A percentile compares a stretch with the other conserved stretches of the same genome.
Conservation (phyloP, 2,329 filamentous ascomycete genomes). For the Epichloe amarillans region DNA sequence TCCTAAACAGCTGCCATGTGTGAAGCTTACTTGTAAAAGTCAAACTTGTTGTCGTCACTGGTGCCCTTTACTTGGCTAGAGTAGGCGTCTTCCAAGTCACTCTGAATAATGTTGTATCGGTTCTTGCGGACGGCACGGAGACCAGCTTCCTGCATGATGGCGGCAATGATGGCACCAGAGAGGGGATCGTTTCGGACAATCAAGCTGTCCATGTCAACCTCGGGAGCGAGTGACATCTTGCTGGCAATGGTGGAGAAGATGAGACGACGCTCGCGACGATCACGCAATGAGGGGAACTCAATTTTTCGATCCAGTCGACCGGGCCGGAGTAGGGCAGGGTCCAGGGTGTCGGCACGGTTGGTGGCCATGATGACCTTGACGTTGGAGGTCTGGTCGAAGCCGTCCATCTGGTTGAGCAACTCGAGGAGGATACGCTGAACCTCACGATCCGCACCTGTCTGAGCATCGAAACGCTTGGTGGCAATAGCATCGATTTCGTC, state of each 20-base stretch:
- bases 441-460: slow-evolving; percentile 94
- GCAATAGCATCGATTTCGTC: slow-evolving; percentile 98
- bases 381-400: slow-evolving; percentile 96
- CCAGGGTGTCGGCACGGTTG: slow-evolving; percentile 92
- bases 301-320: slow-evolving; percentile 97
- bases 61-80: slow-evolving; percentile 86
- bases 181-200: slow-evolving; percentile 95
- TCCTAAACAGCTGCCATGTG: background rate
- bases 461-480: slow-evolving; percentile 97
- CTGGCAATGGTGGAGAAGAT: slow-evolving; percentile 95
- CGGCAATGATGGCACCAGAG: slow-evolving; percentile 89
- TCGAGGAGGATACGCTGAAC: slow-evolving; percentile 97
- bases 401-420: slow-evolving; percentile 98
- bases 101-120: slow-evolving; percentile 97
- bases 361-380: slow-evolving; percentile 99
- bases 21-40: slow-evolving; percentile 67
- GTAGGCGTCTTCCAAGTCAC: slow-evolving; percentile 92
- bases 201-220: slow-evolving; percentile 89
- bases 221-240: slow-evolving; percentile 94
- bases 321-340: slow-evolving; percentile 85
- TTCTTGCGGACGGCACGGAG: slow-evolving; percentile 92
- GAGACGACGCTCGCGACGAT: slow-evolving; percentile 84
- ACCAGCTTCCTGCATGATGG: slow-evolving; percentile 98
- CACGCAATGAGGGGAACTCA: slow-evolving; percentile 89
- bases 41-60: slow-evolving; percentile 59